Conservation (phyloP, 768 basidiomycete genomes). For the Rhizopogon rudus region DNA sequence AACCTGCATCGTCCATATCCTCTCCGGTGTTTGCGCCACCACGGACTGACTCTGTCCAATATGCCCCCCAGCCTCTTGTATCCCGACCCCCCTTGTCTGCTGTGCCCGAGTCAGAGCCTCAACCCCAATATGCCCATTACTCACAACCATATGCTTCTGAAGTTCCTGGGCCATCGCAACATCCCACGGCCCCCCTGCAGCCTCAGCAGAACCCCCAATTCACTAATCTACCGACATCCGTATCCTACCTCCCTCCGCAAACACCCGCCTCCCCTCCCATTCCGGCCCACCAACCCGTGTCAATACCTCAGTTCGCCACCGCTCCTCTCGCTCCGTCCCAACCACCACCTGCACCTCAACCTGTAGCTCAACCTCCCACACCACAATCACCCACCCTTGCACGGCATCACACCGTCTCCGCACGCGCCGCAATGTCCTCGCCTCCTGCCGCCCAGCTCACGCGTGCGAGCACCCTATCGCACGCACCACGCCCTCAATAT, state of each 20-base stretch:
- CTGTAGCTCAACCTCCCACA: conserved; percentile 7
- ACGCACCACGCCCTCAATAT: conserved; percentile 4
- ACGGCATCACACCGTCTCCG: conserved; percentile 16
- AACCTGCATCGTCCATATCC: conserved; percentile 10
- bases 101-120: conserved; percentile 21
- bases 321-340: not conserved
- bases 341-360: conserved; percentile 5
- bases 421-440: not conserved
- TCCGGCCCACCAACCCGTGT: conserved; percentile 15
- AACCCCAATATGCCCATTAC: conserved; percentile 23
- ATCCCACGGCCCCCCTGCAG: conserved; percentile 4
- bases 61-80: conserved; percentile 13
- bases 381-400: conserved; percentile 10
- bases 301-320: conserved; percentile 14
- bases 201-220: conserved; percentile 9
- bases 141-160: conserved; percentile 3
- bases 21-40: conserved; percentile 15
- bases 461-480: not conserved
- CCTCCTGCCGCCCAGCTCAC: not conserved
- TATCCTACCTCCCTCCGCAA: conserved; percentile 11
- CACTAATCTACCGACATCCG: conserved; percentile 4
- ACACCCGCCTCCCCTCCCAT: conserved; percentile 8
- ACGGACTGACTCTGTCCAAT: conserved; percentile 12
- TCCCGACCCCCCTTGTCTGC: conserved; percentile 24
- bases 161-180: conserved; percentile 1